Percentiles rank a stretch among this genome's conserved stretches.
Evolutionary conservation across 495 filamentous ascomycete genomes (phyloP).

Genomic region (Penicillium paxilli): DNA sequence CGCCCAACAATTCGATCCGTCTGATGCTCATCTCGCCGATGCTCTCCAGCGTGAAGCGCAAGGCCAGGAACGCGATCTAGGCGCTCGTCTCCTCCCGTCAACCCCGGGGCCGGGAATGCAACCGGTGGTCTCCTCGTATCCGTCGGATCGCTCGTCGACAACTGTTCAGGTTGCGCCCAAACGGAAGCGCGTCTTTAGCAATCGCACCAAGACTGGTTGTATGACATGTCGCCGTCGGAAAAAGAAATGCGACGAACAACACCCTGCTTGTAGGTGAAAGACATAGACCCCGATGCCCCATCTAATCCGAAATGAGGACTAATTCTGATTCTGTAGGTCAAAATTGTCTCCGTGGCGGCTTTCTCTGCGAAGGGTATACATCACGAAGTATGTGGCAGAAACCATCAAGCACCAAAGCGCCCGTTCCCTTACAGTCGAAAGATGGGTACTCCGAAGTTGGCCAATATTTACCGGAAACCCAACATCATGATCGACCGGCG

Average conservation of each 20-base stretch:
- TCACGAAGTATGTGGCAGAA: slow-evolving; percentile 73
- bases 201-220: slow-evolving; percentile 95
- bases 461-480: slow-evolving; percentile 51
- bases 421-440: slow-evolving; percentile 84
- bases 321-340: too few species aligned
- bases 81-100: slow-evolving; percentile 31
- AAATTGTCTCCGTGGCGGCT: slow-evolving; percentile 90
- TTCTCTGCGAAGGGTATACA: slow-evolving; percentile 92
- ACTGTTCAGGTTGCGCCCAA: slow-evolving; percentile 69
- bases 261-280: slow-evolving; percentile 83
- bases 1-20: slow-evolving; percentile 49
- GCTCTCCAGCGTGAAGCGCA: slow-evolving; percentile 52
- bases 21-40: slow-evolving; percentile 50
- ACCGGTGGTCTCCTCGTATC: slow-evolving; percentile 35
- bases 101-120: slow-evolving; percentile 27
- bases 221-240: slow-evolving; percentile 92
- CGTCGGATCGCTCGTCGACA: slow-evolving; percentile 38
- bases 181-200: slow-evolving; percentile 88
- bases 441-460: slow-evolving; percentile 62
- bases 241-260: slow-evolving; percentile 97
- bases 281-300: too few species aligned
- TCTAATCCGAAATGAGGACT: too few species aligned
- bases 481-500: slow-evolving; percentile 41
- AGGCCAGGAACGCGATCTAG: slow-evolving; percentile 38
- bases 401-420: slow-evolving; percentile 57